phyloP scores from a whole-genome alignment of 2,329 filamentous ascomycete genomes.

The Alternaria arborescens region DNA sequence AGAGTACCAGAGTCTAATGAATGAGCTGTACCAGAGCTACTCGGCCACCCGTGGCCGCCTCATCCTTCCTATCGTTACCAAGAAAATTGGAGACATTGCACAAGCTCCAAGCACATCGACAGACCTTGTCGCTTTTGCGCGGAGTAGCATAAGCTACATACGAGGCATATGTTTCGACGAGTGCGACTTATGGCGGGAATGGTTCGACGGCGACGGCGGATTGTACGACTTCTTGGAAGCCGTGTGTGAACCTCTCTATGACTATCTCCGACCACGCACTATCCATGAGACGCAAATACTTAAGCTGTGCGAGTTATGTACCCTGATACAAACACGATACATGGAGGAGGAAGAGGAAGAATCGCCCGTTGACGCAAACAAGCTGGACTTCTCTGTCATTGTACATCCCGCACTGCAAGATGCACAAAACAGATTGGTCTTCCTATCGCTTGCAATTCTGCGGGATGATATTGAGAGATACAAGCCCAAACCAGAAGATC shows the following conservation, averaged over 20 bases:
- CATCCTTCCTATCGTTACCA: conserved; percentile 68
- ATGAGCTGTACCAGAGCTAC: conserved; percentile 71
- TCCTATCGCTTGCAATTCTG: conserved; percentile 69
- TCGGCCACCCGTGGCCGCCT: conserved; percentile 66
- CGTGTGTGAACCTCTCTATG: conserved; percentile 72
- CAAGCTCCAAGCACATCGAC: conserved; percentile 68
- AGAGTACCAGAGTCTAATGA: conserved; percentile 72
- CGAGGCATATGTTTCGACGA: conserved; percentile 72
- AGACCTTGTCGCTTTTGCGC: conserved; percentile 71
- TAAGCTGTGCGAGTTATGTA: conserved; percentile 73
- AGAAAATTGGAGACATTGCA: conserved; percentile 66
- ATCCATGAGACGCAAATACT: conserved; percentile 73
- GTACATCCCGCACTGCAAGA: conserved; percentile 73
- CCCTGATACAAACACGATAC: conserved; percentile 71
- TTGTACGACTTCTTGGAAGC: conserved; percentile 73
- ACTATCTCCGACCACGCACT: conserved; percentile 69
- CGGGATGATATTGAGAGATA: conserved; percentile 73
- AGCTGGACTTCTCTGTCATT: conserved; percentile 68
- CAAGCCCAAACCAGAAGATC: conserved; percentile 70
- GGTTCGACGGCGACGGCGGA: conserved; percentile 70
- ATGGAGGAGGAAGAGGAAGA: conserved; percentile 62
- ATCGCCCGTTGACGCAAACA: conserved; percentile 60
- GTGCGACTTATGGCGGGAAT: conserved; percentile 72
- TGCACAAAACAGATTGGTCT: conserved; percentile 72
- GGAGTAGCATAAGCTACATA: conserved; percentile 70